phyloP scores from a whole-genome alignment of 345 rosid species.

The Nephelium lappaceum region DNA sequence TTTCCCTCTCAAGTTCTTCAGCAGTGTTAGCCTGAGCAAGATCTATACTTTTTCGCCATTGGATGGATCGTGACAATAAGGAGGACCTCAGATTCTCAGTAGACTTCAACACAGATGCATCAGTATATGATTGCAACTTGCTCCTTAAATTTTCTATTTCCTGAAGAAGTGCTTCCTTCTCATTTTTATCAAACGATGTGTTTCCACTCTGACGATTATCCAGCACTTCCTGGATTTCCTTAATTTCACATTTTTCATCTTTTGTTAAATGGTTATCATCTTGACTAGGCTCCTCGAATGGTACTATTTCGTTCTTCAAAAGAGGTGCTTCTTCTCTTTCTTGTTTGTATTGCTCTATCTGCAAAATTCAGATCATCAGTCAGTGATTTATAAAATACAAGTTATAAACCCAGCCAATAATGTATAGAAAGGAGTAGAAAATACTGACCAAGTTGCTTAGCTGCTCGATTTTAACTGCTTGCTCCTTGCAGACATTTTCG shows the following conservation, averaged over 20 bases:
- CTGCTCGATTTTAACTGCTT: conserved; percentile 79
- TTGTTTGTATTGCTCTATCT: conserved; percentile 61
- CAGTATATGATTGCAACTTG: conserved; percentile 55
- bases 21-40: conserved; percentile 28
- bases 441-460: conserved; percentile 54
- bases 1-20: conserved; percentile 75
- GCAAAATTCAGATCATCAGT: conserved; percentile 31
- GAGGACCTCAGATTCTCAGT: conserved; percentile 74
- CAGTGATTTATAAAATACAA: conserved; percentile 5
- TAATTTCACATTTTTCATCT: conserved; percentile 46
- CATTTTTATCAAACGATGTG: conserved; percentile 42
- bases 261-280: conserved; percentile 25
- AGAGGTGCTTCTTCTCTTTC: conserved; percentile 28
- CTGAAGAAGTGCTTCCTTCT: conserved; percentile 80
- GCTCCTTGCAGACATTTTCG: conserved; percentile 66
- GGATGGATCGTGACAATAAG: conserved; percentile 66
- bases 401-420: not conserved
- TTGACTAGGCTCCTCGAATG: conserved; percentile 31
- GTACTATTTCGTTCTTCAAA: conserved; percentile 26
- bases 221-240: conserved; percentile 51
- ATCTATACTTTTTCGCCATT: conserved; percentile 55
- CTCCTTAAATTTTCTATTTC: conserved; percentile 73
- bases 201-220: conserved; percentile 23
- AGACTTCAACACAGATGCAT: conserved; percentile 53
- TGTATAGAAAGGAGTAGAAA: conserved; percentile 8